phyloP scores from a whole-genome alignment of 257 asterid genomes.

The Nicotiana tabacum region DNA sequence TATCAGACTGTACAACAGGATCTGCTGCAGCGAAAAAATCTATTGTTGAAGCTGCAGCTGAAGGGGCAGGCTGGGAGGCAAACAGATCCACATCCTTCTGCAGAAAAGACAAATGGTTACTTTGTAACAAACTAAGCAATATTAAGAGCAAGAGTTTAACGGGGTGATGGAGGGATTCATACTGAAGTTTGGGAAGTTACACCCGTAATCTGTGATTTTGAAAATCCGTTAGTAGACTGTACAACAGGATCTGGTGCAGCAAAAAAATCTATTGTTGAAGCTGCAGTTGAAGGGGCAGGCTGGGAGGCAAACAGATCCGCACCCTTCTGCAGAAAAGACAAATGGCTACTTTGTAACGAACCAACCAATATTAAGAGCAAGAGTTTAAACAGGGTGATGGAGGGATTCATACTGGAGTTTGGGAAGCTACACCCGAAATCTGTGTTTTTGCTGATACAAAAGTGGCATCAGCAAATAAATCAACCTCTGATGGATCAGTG shows the following conservation, averaged over 20 bases:
- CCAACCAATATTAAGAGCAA: background rate
- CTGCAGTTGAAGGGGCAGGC: conserved; percentile 43
- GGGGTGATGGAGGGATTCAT: conserved; percentile 18
- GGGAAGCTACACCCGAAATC: conserved; percentile 43
- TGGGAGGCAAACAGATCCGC: conserved; percentile 70
- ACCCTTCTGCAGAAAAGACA: conserved; percentile 38
- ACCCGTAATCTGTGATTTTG: conserved; percentile 37
- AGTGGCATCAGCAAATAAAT: conserved; percentile 83
- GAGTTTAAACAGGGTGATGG: conserved; percentile 15
- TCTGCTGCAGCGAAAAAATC: conserved; percentile 69
- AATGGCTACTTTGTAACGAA: conserved; percentile 11
- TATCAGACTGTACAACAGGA: conserved; percentile 41
- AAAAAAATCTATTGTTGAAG: conserved; percentile 63
- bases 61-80: conserved; percentile 56
- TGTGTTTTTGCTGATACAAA: conserved; percentile 72
- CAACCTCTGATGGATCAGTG: conserved; percentile 56
- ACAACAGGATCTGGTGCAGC: conserved; percentile 55
- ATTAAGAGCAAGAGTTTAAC: background rate
- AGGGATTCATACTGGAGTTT: conserved; percentile 43
- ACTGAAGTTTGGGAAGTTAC: conserved; percentile 52
- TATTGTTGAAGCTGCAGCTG: conserved; percentile 47
- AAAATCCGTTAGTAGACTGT: conserved; percentile 31
- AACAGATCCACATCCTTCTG: conserved; percentile 67
- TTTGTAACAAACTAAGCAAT: conserved; percentile 1
- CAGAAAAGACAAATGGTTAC: conserved; percentile 16